Percentiles rank a stretch among this genome's conserved stretches.
Conservation (phyloP, 1,139 yeast genomes). For the Candida tropicalis region DNA sequence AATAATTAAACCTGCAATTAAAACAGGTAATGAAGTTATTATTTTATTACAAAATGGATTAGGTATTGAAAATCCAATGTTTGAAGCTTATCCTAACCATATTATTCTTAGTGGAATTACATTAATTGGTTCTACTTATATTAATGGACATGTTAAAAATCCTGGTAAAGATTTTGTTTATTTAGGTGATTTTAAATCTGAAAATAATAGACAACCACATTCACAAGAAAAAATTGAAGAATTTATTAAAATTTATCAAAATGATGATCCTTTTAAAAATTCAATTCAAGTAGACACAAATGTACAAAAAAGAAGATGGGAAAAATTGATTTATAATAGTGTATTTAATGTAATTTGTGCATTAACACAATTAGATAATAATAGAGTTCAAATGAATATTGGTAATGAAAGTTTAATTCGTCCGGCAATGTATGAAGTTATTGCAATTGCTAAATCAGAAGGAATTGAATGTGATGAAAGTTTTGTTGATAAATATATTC, state of each 20-base stretch:
- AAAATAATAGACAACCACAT: slow-evolving; percentile 17
- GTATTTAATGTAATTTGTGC: slow-evolving; percentile 65
- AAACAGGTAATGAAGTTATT: slow-evolving; percentile 50
- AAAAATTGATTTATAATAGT: slow-evolving; percentile 70
- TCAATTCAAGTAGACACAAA: slow-evolving; percentile 46
- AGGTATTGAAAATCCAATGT: slow-evolving; percentile 67
- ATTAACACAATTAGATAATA: slow-evolving; percentile 54
- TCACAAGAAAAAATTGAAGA: slow-evolving; percentile 31
- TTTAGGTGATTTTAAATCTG: slow-evolving; percentile 54
- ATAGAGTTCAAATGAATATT: slow-evolving; percentile 57
- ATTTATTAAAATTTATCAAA: slow-evolving; percentile 54
- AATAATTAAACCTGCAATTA: slow-evolving; percentile 58
- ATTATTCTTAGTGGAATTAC: slow-evolving; percentile 69
- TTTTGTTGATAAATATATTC: slow-evolving; percentile 50
- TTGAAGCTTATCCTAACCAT: slow-evolving; percentile 57
- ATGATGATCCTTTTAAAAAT: slow-evolving; percentile 39
- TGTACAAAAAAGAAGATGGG: slow-evolving; percentile 65
- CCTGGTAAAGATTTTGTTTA: slow-evolving; percentile 55
- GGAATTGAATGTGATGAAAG: slow-evolving; percentile 53
- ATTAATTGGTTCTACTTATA: slow-evolving; percentile 66
- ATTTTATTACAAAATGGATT: slow-evolving; percentile 75
- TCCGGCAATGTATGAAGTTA: slow-evolving; percentile 70
- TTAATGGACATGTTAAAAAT: slow-evolving; percentile 52
- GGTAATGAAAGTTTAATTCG: slow-evolving; percentile 51
- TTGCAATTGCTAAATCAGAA: slow-evolving; percentile 62